phyloP scores from a whole-genome alignment of 1,284 basidiomycete species.

The Pisolithus thermaeus region DNA sequence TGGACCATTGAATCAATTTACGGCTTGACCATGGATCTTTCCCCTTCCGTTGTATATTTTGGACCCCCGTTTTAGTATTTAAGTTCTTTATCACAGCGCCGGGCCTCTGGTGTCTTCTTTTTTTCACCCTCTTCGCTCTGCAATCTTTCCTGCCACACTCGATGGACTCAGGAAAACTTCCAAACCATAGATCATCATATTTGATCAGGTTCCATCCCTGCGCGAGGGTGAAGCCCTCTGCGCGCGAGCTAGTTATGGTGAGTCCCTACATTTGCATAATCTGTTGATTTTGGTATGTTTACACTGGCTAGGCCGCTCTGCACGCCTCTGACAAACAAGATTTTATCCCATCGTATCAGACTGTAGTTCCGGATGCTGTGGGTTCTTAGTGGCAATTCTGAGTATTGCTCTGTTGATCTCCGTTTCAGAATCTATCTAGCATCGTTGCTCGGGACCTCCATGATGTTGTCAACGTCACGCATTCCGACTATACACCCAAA shows the following conservation, averaged over 20 bases:
- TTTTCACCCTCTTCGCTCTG: neutral
- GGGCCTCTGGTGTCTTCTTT: neutral
- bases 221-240: neutral
- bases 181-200: neutral
- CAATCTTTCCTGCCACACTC: neutral
- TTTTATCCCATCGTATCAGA: neutral
- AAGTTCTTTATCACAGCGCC: neutral
- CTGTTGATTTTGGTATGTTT: too few species aligned
- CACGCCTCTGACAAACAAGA: neutral
- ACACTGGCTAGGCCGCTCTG: neutral
- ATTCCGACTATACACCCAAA: neutral
- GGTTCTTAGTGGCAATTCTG: neutral
- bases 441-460: neutral
- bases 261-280: neutral
- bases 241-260: neutral
- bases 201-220: slow-evolving; percentile 3
- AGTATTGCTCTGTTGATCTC: neutral
- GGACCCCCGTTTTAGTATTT: neutral
- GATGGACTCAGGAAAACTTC: slow-evolving; percentile 2
- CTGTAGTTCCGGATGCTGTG: neutral
- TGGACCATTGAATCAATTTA: too few species aligned
- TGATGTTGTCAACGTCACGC: neutral
- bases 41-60: neutral
- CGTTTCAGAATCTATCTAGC: neutral
- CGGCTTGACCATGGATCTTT: too few species aligned